Evolutionary conservation across 2,329 filamentous ascomycete genomes (phyloP).

Genomic region (Pestalotiopsis sp.): DNA sequence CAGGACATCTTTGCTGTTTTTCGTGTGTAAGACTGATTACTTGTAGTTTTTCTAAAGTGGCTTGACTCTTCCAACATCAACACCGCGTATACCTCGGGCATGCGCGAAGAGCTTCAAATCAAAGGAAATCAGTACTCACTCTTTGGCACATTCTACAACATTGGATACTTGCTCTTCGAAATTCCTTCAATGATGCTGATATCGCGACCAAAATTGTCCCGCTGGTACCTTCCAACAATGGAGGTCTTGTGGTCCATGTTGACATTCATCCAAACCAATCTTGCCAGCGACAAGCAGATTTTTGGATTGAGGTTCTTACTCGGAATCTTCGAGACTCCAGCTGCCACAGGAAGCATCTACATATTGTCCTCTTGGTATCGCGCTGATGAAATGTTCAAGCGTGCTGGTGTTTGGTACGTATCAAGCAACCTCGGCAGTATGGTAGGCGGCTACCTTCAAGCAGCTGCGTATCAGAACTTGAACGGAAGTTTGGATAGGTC

Average conservation of each 20-base stretch:
- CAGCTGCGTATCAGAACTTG: conserved; percentile 51
- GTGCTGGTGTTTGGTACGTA: conserved; percentile 50
- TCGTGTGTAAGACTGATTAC: not conserved
- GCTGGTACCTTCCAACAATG: conserved; percentile 22
- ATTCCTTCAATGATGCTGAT: conserved; percentile 23
- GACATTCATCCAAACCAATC: conserved; percentile 19
- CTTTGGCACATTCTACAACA: conserved; percentile 20
- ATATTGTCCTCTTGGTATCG: conserved; percentile 34
- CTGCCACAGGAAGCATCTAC: conserved; percentile 23
- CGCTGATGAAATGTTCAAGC: conserved; percentile 42
- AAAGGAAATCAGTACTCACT: conserved; percentile 17
- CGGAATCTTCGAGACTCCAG: conserved; percentile 26
- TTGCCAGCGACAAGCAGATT: conserved; percentile 25
- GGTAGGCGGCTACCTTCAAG: conserved; percentile 53
- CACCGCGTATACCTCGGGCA: conserved; percentile 12
- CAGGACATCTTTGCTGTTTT: not conserved
- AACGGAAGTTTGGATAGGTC: conserved; percentile 46
- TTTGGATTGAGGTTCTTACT: conserved; percentile 32
- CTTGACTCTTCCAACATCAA: conserved; percentile 16
- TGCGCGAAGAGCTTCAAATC: conserved; percentile 15
- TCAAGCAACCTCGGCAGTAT: conserved; percentile 50
- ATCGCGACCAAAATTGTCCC: conserved; percentile 17
- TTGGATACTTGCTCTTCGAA: conserved; percentile 22
- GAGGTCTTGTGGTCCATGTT: conserved; percentile 20
- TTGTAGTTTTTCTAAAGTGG: conserved; percentile 31